A percentile compares a stretch with the other conserved stretches of the same genome.
These are phyloP conservation scores for Carex arenaria DNA, from an alignment of 202 grass and related monocot species.

Conservation along the genomic window DNA sequence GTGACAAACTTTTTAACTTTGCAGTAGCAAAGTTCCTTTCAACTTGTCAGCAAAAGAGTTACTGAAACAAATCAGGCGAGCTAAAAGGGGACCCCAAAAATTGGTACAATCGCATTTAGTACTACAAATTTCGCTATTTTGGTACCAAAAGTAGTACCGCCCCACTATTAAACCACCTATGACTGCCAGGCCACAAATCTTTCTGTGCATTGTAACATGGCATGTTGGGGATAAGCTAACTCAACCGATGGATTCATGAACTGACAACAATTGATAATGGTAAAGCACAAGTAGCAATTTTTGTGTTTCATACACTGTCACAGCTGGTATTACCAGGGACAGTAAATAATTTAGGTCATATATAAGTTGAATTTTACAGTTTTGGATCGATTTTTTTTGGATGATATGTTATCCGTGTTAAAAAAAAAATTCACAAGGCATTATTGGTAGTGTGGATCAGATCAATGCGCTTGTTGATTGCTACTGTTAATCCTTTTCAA, in stretches of 20 bases:
- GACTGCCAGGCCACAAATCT: background rate
- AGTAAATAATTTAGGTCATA: background rate
- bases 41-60: background rate
- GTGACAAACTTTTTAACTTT: background rate
- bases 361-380: background rate
- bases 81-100: background rate
- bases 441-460: background rate
- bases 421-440: background rate
- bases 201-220: slow-evolving; percentile 8
- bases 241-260: background rate
- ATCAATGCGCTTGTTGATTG: no score
- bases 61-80: background rate
- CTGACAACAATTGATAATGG: background rate
- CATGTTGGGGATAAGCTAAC: background rate
- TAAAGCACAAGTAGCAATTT: background rate
- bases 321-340: background rate
- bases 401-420: background rate
- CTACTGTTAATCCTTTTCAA: no score
- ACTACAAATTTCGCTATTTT: background rate
- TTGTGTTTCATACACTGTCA: background rate
- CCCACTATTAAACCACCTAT: background rate
- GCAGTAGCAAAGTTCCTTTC: background rate
- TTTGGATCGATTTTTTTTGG: background rate
- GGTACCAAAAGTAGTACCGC: background rate
- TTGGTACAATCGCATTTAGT: background rate